Base-by-base conservation (phyloP, 129 eudicot species). In the Centaurea solstitialis region DNA sequence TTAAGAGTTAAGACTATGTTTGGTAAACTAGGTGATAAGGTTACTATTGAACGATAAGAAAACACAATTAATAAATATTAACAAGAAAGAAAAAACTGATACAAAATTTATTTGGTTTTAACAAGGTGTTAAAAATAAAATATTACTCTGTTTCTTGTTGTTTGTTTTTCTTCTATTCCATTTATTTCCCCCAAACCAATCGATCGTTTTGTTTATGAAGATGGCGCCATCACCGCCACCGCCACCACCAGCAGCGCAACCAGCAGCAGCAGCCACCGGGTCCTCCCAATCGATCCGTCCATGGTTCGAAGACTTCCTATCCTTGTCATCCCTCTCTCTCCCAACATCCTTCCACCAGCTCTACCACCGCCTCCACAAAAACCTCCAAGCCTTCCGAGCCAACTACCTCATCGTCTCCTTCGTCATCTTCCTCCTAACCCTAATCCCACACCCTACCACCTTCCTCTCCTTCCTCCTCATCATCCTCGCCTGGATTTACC, bases 271-370 rank as follows among this genome's bases (percentile, higher is more conserved):
- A 83, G 39, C 84, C 82, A 41, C 78, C 81, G 69, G n/a, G n/a
- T n/a, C 18, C 41, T 22, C 5, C 75, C 70, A 65, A 33, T 35
- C 88, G 15, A 30, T 85, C 83, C 94, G 92, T 9, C 94, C 94
- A 12, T 90, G 94, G 94, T 76, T 53, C 30, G 76, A 79, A 13
- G 65, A 57, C 65, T 73, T 88, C 89, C 82, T 84, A 28, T 68
- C 79, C 82, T 64, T 64, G 18, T 33, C 91, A 45, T 53, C 88
- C 68, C 79, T 90, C 35, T 64, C 80, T 77, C 76, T 84, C 83
- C 92, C 94, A 4, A 30, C 75, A 81, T 88, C 94, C 79, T 18
- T 86, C 77, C 38, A 87, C 86, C 92, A 90, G 30, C 26, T 90
- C 77, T 72, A 82, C 13, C 61, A 53, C 66, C 92, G 90, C 3